Evolutionary conservation across 768 basidiomycete species (phyloP).

Genomic region (Calvatia gigantea): DNA sequence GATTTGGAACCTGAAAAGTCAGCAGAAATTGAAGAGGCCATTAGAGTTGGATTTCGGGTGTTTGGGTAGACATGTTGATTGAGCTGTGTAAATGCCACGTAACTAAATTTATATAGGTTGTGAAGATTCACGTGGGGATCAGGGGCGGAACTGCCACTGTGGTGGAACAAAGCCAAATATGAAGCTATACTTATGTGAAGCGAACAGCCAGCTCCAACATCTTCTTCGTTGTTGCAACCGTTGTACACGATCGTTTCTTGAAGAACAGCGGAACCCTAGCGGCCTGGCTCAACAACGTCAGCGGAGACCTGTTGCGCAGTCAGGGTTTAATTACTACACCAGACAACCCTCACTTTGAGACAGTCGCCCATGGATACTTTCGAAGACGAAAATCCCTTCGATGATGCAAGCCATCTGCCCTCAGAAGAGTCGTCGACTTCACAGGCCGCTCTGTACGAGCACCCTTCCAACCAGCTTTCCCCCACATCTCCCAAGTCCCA

Average conservation of each 20-base stretch:
- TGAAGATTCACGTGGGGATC: slow-evolving; percentile 9
- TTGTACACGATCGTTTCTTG: neutral
- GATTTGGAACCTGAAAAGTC: slow-evolving; percentile 21
- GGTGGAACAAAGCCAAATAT: slow-evolving; percentile 41
- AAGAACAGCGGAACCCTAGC: neutral
- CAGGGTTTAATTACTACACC: neutral
- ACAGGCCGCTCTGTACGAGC: slow-evolving; percentile 53
- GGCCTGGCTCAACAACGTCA: neutral
- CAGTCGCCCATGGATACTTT: slow-evolving; percentile 39
- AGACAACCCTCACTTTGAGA: slow-evolving; percentile 7
- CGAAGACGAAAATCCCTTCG: slow-evolving; percentile 70
- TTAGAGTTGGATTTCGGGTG: slow-evolving; percentile 49
- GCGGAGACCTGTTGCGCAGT: neutral
- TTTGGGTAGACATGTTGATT: slow-evolving; percentile 43
- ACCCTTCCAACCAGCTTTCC: slow-evolving; percentile 56
- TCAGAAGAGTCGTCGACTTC: slow-evolving; percentile 54
- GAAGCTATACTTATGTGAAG: slow-evolving; percentile 10
- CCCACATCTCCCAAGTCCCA: slow-evolving; percentile 37
- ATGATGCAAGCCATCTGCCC: slow-evolving; percentile 39
- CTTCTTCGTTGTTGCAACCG: neutral
- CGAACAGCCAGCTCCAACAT: neutral
- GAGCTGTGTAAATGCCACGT: neutral
- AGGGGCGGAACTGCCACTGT: slow-evolving; percentile 22
- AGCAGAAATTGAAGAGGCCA: slow-evolving; percentile 28
- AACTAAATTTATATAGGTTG: no score